Base-by-base conservation (phyloP, 140 eudicot genomes). In the Oenanthe javanica region DNA sequence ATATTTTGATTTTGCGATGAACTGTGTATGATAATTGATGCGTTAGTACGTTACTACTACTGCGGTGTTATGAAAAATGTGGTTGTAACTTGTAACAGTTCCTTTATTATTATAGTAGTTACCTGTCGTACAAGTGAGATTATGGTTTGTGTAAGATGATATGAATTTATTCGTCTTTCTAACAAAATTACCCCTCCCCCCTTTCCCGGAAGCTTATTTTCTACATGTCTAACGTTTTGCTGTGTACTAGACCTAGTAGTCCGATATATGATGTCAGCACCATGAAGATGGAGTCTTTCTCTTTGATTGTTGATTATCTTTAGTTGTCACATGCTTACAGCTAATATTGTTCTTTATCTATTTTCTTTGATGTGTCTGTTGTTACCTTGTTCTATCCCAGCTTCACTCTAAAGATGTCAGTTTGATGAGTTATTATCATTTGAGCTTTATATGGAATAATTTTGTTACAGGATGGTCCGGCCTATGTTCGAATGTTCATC, bases 381-480 rank as follows among this genome's bases (percentile, higher is more conserved):
- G 43, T 40, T 3, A 66, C 31, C 67, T 66, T 66, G 7, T 25
- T 66, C 16, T 27, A 66, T 66, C 72, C 72, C 45, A 66, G 18
- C 18, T 23, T 66, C 72, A 0, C 45, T 31, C 45, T 31, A 66
- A 25, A 27, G 72, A 66, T 66, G 72, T 25, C 19, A 25, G 51
- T 40, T 51, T 12, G 25, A 9, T 48, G 66, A 27, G 5, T 25
- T n/a, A 47, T 27, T 7, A 3, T 4, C 79, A 6, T 4, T 31
- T 2, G 40, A 54, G 69, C 18, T 23, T 46, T 3, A 54, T 61
- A 45, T 40, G 77, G 78, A 78, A 57, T 42, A 51, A 52, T 59
- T 47, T 23, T 90, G 61, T 81, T 69, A 82, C 96, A 94, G 98
- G 98, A 92, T 85, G 98, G 98, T 80, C 93, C 97, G 18, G 86